Conservation (phyloP, 805 yeast genomes). For the Ogataea ramenticola region DNA sequence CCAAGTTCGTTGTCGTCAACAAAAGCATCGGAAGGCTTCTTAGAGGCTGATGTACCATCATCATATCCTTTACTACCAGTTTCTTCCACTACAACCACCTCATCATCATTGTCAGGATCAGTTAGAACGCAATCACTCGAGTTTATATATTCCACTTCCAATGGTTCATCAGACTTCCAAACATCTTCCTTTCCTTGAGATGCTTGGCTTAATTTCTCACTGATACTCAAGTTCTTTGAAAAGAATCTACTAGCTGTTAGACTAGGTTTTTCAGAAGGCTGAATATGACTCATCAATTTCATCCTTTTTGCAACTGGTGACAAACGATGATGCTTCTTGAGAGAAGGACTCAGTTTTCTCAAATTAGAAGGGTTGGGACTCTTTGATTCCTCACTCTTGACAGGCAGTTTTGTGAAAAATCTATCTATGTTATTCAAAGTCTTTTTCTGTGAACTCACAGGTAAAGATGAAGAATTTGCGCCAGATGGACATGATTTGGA, state of each 20-base stretch:
- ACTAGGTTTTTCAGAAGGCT: slow-evolving; percentile 4
- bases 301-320: slow-evolving; percentile 21
- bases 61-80: not conserved
- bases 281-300: slow-evolving; percentile 13
- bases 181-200: not conserved
- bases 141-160: slow-evolving; percentile 3
- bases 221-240: not conserved
- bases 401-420: slow-evolving; percentile 3
- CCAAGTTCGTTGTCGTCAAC: not conserved
- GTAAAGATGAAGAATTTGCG: not conserved
- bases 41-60: too few relatives aligned
- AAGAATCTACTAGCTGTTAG: slow-evolving; percentile 14
- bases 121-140: slow-evolving; percentile 24
- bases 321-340: not conserved
- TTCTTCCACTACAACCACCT: not conserved
- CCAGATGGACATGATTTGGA: slow-evolving; percentile 2
- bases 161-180: not conserved
- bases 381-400: not conserved
- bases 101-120: slow-evolving; percentile 20
- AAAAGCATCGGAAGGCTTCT: not conserved
- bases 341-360: not conserved
- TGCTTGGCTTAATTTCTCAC: not conserved
- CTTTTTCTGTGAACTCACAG: not conserved
- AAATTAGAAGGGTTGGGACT: not conserved
- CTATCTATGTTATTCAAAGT: slow-evolving; percentile 3